Evolutionary conservation across 139 green algal genomes (phyloP).

Genomic region (Astrephomene gubernaculifera): DNA sequence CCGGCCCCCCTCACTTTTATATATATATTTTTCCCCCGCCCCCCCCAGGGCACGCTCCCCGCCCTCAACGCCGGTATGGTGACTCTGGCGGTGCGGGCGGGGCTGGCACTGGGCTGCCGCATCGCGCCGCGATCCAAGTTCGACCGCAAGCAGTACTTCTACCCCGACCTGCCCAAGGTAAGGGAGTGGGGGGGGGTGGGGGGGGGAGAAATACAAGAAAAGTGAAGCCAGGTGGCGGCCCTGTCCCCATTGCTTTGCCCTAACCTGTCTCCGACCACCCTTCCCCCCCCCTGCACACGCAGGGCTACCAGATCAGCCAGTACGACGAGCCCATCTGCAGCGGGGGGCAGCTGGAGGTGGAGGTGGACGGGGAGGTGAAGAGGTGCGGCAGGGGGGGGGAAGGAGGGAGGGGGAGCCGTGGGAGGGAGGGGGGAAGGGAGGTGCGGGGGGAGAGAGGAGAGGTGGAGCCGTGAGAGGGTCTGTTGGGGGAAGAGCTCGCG

Average conservation of each 20-base stretch:
- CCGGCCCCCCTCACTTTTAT: too few relatives aligned
- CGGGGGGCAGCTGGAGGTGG: conserved; percentile 69
- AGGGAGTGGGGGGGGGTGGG: not conserved
- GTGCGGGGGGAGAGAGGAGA: too few relatives aligned
- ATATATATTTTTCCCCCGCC: too few relatives aligned
- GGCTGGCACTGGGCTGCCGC: conserved; percentile 86
- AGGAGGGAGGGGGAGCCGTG: too few relatives aligned
- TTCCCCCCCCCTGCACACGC: too few relatives aligned
- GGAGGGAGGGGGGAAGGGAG: too few relatives aligned
- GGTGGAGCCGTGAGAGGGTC: too few relatives aligned
- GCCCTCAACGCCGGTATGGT: conserved; percentile 85
- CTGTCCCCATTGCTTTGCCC: too few relatives aligned
- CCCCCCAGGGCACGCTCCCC: conserved; percentile 85
- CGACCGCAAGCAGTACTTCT: conserved; percentile 99
- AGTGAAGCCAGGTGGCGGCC: too few relatives aligned
- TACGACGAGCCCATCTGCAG: conserved; percentile 91
- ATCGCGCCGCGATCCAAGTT: conserved; percentile 93
- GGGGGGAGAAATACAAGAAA: not conserved
- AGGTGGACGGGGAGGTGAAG: conserved; percentile 60
- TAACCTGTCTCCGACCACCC: too few relatives aligned
- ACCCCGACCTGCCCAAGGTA: conserved; percentile 94
- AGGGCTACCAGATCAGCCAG: conserved; percentile 96
- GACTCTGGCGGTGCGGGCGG: conserved; percentile 76
- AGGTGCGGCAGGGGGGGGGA: conserved; percentile 15
- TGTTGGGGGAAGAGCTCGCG: too few relatives aligned